Evolutionary conservation across 768 basidiomycete species (phyloP), one percentile per base, ranked within the genome.

Genomic region (Boletus insuetus): DNA sequence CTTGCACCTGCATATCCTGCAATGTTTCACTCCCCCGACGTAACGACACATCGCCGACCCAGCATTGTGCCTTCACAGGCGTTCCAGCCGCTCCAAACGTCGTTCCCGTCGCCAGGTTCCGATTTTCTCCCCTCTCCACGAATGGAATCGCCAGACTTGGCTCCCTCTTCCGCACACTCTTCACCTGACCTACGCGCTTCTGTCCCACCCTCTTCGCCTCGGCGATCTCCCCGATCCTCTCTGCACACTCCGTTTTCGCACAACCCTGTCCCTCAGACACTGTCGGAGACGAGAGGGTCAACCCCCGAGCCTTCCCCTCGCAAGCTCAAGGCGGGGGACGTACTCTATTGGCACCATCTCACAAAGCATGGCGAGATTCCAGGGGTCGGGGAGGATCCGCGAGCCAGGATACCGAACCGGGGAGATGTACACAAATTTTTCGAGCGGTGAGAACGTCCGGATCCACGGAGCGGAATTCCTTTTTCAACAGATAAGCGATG

Each of bases 261-360:
- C 26, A 24, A 53, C 13, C 60, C 51, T 13, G 10, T 51, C 24
- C 49, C 54, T 17, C 61, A 56, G 43, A 51, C 59, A 3, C 60
- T 57, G 29, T 48, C 51, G 16, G 60, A 56, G 19, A 39, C 56
- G 22, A 54, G 62, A 51, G 53, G 49, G 17, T 35, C 52, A 9
- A 55, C 53, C 13, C 55, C 60, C 29, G 69, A 69, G 43, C 51
- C 73, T 38, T 55, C 49, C 53, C 69, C 70, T 37, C 73, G 72
- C 53, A 74, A 69, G 46, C 78, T 86, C 32, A 76, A 73, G 62
- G 73, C 77, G 11, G 88, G 88, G 20, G 86, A 89, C 57, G 65
- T 82, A 11, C 73, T 91, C 17, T 88, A 79, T 64, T 91, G 89
- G 89, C 87, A 91, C 66, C 84, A 90, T 60, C 83, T 91, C 55